Percentiles rank a stretch among this genome's conserved stretches.
Conservation (phyloP, 2,329 filamentous ascomycete genomes). For the Penicillium sp. region DNA sequence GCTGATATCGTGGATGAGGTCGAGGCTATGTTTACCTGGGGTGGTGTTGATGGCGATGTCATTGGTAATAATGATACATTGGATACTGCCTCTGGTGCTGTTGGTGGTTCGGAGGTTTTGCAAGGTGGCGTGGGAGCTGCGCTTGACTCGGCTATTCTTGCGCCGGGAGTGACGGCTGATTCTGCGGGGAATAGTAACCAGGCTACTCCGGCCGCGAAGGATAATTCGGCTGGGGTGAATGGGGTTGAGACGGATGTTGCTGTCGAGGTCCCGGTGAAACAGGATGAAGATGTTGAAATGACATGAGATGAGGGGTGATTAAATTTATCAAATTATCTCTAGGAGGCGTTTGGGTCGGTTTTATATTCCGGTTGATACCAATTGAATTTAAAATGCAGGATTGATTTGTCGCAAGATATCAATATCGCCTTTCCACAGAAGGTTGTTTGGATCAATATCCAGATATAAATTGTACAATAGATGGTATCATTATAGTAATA, state of each 20-base stretch:
- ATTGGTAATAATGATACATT: constrained; percentile 31
- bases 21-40: constrained; percentile 70
- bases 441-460: not conserved
- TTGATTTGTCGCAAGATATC: too few species aligned
- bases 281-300: constrained; percentile 38
- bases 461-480: not conserved
- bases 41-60: constrained; percentile 40
- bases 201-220: constrained; percentile 17
- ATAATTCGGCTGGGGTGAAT: too few species aligned
- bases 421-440: too few species aligned
- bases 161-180: constrained; percentile 20
- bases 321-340: not conserved
- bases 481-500: constrained; percentile 2
- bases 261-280: constrained; percentile 18
- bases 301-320: constrained; percentile 18
- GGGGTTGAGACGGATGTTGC: constrained; percentile 9
- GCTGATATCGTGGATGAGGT: constrained; percentile 95
- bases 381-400: too few species aligned
- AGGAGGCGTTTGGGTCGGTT: constrained; percentile 11
- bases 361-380: constrained; percentile 20
- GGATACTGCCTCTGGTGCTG: constrained; percentile 29
- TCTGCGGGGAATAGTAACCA: constrained; percentile 27
- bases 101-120: constrained; percentile 38
- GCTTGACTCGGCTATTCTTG: constrained; percentile 31
- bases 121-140: constrained; percentile 38